phyloP scores from a whole-genome alignment of 495 filamentous ascomycete species.

The Hypomontagnella monticulosa region DNA sequence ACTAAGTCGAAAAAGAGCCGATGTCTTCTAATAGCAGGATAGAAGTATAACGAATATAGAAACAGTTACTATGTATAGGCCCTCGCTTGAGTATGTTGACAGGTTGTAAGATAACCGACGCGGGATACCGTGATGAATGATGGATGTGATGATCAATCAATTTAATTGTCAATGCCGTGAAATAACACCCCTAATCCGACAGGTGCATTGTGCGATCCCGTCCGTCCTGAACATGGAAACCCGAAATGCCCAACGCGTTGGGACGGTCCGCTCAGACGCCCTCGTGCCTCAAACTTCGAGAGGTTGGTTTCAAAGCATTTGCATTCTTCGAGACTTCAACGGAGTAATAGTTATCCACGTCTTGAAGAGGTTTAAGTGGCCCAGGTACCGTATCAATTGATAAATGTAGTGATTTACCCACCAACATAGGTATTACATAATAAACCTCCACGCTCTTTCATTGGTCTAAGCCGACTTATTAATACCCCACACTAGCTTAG shows the following conservation, averaged over 20 bases:
- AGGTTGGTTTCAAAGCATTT: conserved; percentile 2
- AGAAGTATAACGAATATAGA: no score
- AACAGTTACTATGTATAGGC: no score
- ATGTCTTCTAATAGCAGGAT: no score
- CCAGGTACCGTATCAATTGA: no score
- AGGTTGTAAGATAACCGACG: no score
- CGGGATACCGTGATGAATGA: no score
- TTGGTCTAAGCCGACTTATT: neutral
- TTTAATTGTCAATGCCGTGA: conserved; percentile 20
- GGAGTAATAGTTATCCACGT: no score
- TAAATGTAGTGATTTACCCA: neutral
- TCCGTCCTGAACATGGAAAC: conserved; percentile 7
- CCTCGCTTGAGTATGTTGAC: no score
- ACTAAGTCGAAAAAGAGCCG: no score
- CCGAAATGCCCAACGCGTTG: conserved; percentile 19
- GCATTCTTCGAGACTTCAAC: neutral
- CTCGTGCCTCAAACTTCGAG: conserved; percentile 1
- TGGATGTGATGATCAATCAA: conserved; percentile 23
- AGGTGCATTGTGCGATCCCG: neutral
- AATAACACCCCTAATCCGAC: conserved; percentile 1
- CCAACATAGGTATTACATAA: conserved; percentile 12
- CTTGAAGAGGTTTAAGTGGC: no score
- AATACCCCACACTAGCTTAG: neutral
- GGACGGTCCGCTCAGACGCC: conserved; percentile 24
- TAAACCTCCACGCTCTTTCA: conserved; percentile 3